A percentile compares a stretch with the other conserved stretches of the same genome.
Evolutionary conservation across 2,329 filamentous ascomycete species (phyloP).

Genomic region (Trichoderma atrobrunneum): DNA sequence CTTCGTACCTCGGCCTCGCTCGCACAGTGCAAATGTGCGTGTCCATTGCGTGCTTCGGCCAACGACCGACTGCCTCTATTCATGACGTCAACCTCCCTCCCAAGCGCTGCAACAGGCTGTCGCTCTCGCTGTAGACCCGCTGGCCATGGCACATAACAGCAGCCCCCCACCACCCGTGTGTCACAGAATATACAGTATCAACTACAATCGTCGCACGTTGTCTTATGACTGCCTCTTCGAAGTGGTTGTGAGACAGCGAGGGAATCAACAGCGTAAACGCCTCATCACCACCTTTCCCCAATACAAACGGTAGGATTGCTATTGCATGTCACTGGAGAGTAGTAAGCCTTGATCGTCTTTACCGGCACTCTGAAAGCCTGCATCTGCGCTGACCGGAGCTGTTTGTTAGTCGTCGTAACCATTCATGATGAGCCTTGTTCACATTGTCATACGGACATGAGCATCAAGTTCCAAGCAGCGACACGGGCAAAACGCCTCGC

Average conservation of each 20-base stretch:
- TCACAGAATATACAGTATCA: background rate
- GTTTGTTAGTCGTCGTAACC: background rate
- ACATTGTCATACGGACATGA: background rate
- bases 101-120: background rate
- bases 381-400: background rate
- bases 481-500: background rate
- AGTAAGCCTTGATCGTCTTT: background rate
- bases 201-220: background rate
- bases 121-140: background rate
- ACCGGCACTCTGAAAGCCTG: background rate
- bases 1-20: background rate
- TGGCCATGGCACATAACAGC: background rate
- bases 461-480: background rate
- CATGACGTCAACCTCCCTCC: constrained; percentile 4
- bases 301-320: background rate
- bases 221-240: background rate
- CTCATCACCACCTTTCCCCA: background rate
- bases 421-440: background rate
- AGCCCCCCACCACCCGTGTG: background rate
- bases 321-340: background rate
- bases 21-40: background rate
- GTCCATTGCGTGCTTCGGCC: constrained; percentile 6
- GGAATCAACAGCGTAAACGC: background rate
- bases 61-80: constrained; percentile 11
- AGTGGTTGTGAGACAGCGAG: background rate